Evolutionary conservation across 2,329 filamentous ascomycete species (phyloP).

Genomic region (Penicillium hordei): DNA sequence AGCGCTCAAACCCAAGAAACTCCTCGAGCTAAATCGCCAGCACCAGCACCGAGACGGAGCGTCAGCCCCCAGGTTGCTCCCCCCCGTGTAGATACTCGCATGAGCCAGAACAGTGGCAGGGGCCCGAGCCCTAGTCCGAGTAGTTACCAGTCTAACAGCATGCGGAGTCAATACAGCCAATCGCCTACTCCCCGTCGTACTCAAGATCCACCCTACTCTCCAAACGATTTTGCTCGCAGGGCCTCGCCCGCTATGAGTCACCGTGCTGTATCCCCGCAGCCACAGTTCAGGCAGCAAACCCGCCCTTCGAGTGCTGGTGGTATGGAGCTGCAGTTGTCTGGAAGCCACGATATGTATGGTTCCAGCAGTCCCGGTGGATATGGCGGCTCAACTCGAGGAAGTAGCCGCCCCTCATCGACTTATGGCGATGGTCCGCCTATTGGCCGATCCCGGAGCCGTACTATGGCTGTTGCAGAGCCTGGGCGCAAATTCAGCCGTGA

Average conservation of each 20-base stretch:
- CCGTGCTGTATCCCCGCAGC: conserved; percentile 54
- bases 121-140: conserved; percentile 47
- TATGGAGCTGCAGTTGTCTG: conserved; percentile 70
- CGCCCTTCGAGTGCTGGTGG: conserved; percentile 52
- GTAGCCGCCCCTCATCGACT: conserved; percentile 49
- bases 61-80: conserved; percentile 32
- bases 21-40: conserved; percentile 62
- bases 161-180: conserved; percentile 41
- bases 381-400: conserved; percentile 37
- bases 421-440: conserved; percentile 54
- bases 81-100: conserved; percentile 35
- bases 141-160: conserved; percentile 46
- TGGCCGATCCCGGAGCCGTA: conserved; percentile 69
- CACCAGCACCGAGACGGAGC: conserved; percentile 61
- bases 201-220: conserved; percentile 45
- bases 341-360: conserved; percentile 53
- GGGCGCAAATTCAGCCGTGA: conserved; percentile 75
- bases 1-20: conserved; percentile 46
- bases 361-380: conserved; percentile 42
- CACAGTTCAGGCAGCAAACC: conserved; percentile 51
- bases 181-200: conserved; percentile 38
- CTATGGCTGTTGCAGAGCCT: conserved; percentile 73
- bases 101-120: conserved; percentile 43
- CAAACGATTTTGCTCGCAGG: conserved; percentile 43
- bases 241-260: conserved; percentile 40